Evolutionary conservation across 805 yeast species (phyloP), one percentile per base, ranked within the genome.

Genomic region (Isabelozyma rhagii): DNA sequence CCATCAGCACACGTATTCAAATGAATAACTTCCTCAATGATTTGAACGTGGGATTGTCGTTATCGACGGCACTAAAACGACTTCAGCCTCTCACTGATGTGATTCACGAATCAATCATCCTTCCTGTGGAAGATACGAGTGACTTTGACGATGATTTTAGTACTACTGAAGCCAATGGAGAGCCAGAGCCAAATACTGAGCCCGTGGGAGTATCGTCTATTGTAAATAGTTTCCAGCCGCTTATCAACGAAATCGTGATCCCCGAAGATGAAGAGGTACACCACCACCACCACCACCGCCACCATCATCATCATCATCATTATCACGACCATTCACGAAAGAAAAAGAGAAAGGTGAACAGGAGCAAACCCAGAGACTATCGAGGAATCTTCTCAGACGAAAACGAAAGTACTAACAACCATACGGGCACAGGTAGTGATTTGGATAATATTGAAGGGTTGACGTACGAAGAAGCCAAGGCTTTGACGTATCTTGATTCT

Each of bases 151-250:
- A 57, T 27, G 70, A 65, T 28, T 47, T 49, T 39, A 41, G 44
- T 42, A 67, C 60, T 25, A 64, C 59, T 9, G 31, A 53, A 48
- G 59, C 58, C 47, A 29, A 31, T 39, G 21, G 14, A 39, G 41
- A 39, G 10, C 11, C 41, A 14, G 21, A 39, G 14, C 10, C 21
- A 39, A 29, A 43, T 39, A 53, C 54, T 4, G 87, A 80, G 53
- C 86, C 87, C 0, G 75, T 67, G n/a, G 85, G 83, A 0, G 80
- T 82, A 13, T 72, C 68, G 10, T 69, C 70, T 5, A 80, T 83
- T 7, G 73, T 68, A 1, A 76, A 77, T 52, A 71, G 72, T 43
- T 75, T 69, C 31, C 71, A 74, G 29, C 84, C 85, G 1, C 64
- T 80, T 43, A 62, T 80, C 11, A 77, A 74, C 55, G 83, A 80